Conservation (phyloP, 768 basidiomycete species). For the Chalciporus pseudorubinellus region DNA sequence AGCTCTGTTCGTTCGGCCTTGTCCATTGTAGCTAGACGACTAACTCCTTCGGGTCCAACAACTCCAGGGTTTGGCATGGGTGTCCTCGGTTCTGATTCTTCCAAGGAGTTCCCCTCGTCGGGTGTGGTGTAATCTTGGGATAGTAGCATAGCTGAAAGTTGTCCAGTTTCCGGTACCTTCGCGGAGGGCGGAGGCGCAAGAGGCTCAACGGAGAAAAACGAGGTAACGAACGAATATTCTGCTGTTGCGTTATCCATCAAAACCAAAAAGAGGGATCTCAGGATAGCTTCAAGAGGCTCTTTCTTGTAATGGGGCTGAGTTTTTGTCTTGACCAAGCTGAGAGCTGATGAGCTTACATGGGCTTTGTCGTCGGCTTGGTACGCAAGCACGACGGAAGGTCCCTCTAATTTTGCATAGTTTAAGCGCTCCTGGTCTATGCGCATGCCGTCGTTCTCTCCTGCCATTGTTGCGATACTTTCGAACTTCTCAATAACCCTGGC, state of each 20-base stretch:
- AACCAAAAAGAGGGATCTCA: constrained; percentile 84
- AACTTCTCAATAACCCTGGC: constrained; percentile 66
- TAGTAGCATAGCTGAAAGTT: constrained; percentile 35
- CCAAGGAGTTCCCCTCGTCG: constrained; percentile 41
- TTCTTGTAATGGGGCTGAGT: constrained; percentile 45
- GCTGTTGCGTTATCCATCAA: constrained; percentile 93
- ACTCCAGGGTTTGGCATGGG: constrained; percentile 26
- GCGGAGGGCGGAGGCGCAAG: constrained; percentile 28
- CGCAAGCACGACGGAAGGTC: constrained; percentile 75
- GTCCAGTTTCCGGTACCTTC: constrained; percentile 34
- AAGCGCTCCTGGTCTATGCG: constrained; percentile 55
- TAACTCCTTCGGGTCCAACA: constrained; percentile 26
- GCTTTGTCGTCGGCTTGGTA: constrained; percentile 89
- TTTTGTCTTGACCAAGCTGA: constrained; percentile 8
- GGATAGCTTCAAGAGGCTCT: constrained; percentile 78
- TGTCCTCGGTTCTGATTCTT: constrained; percentile 51
- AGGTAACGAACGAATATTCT: constrained; percentile 83
- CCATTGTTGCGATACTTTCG: constrained; percentile 54
- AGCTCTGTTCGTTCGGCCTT: constrained; percentile 62
- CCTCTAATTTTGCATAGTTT: constrained; percentile 68
- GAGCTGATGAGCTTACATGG: constrained; percentile 60
- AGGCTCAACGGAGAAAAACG: constrained; percentile 65
- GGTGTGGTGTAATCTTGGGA: constrained; percentile 42
- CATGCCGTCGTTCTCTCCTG: constrained; percentile 39
- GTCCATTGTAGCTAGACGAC: constrained; percentile 34